Conservation (phyloP, 2,329 filamentous ascomycete genomes). For the Colletotrichum brevisporum region DNA sequence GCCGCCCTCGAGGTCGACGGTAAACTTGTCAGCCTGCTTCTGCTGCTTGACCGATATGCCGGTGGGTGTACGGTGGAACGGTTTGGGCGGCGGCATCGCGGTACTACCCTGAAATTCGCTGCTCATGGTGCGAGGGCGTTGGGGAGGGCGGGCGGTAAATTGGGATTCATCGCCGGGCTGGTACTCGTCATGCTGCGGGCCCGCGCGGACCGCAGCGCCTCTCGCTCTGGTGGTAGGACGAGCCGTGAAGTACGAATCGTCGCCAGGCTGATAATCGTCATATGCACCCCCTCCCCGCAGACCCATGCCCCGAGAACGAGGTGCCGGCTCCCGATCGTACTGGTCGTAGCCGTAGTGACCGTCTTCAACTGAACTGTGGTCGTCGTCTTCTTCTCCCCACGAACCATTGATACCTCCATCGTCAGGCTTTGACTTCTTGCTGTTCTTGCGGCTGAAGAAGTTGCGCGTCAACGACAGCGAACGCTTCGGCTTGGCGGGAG, state of each 20-base stretch:
- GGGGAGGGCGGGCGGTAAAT: constrained; percentile 30
- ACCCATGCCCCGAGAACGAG: constrained; percentile 41
- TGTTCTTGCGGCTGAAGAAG: constrained; percentile 59
- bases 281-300: constrained; percentile 58
- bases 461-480: constrained; percentile 72
- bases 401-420: constrained; percentile 70
- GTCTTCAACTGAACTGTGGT: constrained; percentile 43
- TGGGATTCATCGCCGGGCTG: constrained; percentile 25
- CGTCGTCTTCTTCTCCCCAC: constrained; percentile 62
- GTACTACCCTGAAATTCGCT: constrained; percentile 40
- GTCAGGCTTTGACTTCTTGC: constrained; percentile 56
- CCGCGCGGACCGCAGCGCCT: constrained; percentile 31
- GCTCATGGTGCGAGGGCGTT: constrained; percentile 46
- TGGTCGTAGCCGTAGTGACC: constrained; percentile 42
- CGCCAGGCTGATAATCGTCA: constrained; percentile 67
- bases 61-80: constrained; percentile 79
- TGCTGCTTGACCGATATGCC: constrained; percentile 75
- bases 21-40: constrained; percentile 65
- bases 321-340: constrained; percentile 36
- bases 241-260: constrained; percentile 71
- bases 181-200: constrained; percentile 28
- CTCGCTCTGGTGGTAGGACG: constrained; percentile 46
- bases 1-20: constrained; percentile 84
- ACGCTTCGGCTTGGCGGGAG: constrained; percentile 62
- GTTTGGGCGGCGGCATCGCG: constrained; percentile 43